phyloP scores from a whole-genome alignment of 495 filamentous ascomycete genomes.

The Ramalina peruviana region DNA sequence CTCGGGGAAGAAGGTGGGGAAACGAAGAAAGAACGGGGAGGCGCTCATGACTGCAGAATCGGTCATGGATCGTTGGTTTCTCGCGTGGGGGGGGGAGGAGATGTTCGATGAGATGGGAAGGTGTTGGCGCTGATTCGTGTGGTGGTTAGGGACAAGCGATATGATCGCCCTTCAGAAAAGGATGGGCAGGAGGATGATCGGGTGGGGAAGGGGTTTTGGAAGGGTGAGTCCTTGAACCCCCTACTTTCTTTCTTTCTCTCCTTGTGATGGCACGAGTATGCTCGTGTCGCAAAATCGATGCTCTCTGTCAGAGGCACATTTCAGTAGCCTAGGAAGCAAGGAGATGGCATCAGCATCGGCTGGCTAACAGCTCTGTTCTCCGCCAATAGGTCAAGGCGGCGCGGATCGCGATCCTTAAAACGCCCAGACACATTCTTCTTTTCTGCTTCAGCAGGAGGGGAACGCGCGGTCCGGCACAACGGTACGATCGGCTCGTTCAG shows the following conservation, averaged over 20 bases:
- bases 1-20: no score
- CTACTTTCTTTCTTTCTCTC: neutral
- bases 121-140: no score
- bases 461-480: neutral
- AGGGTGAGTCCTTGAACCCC: slow-evolving; percentile 8
- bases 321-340: neutral
- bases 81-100: no score
- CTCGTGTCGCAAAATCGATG: neutral
- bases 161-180: slow-evolving; percentile 17
- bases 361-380: no score
- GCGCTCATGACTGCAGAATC: no score
- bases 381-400: slow-evolving; percentile 15
- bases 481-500: no score
- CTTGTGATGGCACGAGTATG: neutral
- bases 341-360: neutral
- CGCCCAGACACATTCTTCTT: neutral
- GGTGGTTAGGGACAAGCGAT: neutral
- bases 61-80: no score
- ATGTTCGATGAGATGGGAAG: no score
- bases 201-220: slow-evolving; percentile 19
- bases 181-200: slow-evolving; percentile 10
- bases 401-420: slow-evolving; percentile 15
- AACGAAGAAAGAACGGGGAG: no score
- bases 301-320: neutral
- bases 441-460: neutral